phyloP scores from a whole-genome alignment of 208 protist species.

The Acanthamoeba culbertsoni region DNA sequence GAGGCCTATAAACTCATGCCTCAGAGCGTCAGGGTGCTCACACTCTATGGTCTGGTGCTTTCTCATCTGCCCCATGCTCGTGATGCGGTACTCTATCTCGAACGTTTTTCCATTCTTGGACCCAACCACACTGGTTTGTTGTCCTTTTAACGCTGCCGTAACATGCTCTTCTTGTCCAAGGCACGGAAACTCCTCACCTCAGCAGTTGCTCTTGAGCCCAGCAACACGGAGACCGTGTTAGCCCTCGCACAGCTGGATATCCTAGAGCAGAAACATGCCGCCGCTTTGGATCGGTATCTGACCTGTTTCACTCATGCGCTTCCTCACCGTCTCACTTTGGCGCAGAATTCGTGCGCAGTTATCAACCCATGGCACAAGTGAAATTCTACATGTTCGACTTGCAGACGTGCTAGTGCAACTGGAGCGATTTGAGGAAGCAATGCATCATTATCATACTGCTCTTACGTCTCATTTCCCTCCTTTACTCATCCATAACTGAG shows the following conservation, averaged over 20 bases:
- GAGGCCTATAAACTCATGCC: constrained; percentile 33
- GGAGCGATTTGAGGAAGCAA: background rate
- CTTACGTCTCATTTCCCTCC: background rate
- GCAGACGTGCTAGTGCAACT: background rate
- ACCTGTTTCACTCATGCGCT: background rate
- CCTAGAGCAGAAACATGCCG: background rate
- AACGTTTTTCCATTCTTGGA: background rate
- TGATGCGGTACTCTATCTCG: too few relatives aligned
- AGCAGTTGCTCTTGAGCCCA: background rate
- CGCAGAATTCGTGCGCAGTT: background rate
- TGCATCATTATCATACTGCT: background rate
- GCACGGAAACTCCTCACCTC: background rate
- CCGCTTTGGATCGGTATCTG: background rate
- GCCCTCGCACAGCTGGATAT: constrained; percentile 1
- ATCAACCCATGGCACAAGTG: background rate
- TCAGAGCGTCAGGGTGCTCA: background rate
- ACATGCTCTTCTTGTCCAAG: background rate
- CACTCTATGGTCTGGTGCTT: constrained; percentile 36
- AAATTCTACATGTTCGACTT: background rate
- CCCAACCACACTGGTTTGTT: background rate
- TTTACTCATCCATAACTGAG: background rate
- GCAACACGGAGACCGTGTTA: background rate
- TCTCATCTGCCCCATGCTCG: background rate
- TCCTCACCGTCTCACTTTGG: background rate
- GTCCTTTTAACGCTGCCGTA: too few relatives aligned